Conservation (phyloP, 441 rosid species). For the Adansonia gregorii region DNA sequence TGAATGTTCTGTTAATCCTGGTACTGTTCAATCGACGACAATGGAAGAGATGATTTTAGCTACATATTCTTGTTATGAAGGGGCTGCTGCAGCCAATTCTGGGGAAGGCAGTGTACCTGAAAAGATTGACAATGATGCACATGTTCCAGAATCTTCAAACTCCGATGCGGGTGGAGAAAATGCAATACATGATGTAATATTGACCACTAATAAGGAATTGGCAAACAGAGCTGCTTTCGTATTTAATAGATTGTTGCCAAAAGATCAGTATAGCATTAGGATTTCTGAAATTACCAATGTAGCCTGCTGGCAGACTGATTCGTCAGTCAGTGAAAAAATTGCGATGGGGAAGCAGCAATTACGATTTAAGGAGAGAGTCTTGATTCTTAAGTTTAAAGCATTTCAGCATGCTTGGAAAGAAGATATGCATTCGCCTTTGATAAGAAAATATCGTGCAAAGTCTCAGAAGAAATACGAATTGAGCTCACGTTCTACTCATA, state of each 20-base stretch:
- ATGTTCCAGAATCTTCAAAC: constrained; percentile 16
- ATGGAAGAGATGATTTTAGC: constrained; percentile 24
- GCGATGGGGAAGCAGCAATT: constrained; percentile 47
- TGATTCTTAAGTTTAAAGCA: constrained; percentile 78
- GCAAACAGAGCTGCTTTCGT: constrained; percentile 62
- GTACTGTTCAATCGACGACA: constrained; percentile 31
- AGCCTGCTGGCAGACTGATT: constrained; percentile 38
- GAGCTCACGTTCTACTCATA: constrained; percentile 49
- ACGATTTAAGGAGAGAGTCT: constrained; percentile 78
- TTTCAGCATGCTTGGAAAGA: constrained; percentile 88
- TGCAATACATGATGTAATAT: constrained; percentile 45
- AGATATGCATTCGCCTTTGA: constrained; percentile 63
- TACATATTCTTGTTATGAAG: constrained; percentile 35
- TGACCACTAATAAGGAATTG: constrained; percentile 68
- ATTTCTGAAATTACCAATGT: constrained; percentile 35
- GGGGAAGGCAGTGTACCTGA: constrained; percentile 33
- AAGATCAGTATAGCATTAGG: constrained; percentile 42
- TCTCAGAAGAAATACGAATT: constrained; percentile 70
- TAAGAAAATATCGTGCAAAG: constrained; percentile 60
- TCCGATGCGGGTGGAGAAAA: constrained; percentile 39
- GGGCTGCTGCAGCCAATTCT: constrained; percentile 33
- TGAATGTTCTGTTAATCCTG: constrained; percentile 40
- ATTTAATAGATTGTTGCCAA: constrained; percentile 61
- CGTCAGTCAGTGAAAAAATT: constrained; percentile 53
- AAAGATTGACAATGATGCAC: constrained; percentile 32